Evolutionary conservation across 1,284 basidiomycete genomes (phyloP).

Genomic region (Uromyces viciae-fabae): DNA sequence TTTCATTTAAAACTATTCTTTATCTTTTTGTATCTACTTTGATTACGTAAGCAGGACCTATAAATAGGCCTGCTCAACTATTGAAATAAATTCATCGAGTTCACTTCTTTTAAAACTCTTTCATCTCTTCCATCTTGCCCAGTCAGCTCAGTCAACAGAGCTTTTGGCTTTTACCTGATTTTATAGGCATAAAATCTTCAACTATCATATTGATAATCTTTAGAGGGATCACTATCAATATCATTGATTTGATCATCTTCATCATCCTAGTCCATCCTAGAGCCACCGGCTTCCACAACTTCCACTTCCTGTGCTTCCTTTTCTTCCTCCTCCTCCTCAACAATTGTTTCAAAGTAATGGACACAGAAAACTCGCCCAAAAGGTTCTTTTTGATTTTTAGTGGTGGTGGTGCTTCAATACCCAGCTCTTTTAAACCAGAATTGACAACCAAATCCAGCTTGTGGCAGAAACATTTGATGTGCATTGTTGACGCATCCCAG

Average conservation of each 20-base stretch:
- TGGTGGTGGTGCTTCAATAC: not conserved
- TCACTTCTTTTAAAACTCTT: not conserved
- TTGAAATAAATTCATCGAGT: too few relatives aligned
- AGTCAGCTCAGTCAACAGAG: not conserved
- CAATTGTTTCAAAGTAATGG: not conserved
- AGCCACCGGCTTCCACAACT: too few relatives aligned
- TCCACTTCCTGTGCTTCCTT: not conserved
- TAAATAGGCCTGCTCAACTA: too few relatives aligned
- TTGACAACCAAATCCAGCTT: slow-evolving; percentile 4
- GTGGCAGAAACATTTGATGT: slow-evolving; percentile 12
- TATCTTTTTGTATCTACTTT: too few relatives aligned
- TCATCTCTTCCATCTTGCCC: not conserved
- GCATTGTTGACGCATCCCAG: slow-evolving; percentile 1
- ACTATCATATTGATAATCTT: not conserved
- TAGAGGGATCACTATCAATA: too few relatives aligned
- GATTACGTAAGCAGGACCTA: too few relatives aligned
- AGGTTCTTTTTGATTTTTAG: not conserved
- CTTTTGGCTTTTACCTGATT: not conserved
- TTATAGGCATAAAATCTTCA: too few relatives aligned
- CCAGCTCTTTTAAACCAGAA: not conserved
- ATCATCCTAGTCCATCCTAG: too few relatives aligned
- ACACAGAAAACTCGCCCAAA: not conserved
- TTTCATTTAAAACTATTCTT: too few relatives aligned
- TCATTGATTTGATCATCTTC: not conserved
- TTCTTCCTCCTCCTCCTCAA: not conserved